These are phyloP conservation scores for Pholiota adiposa DNA, from an alignment of 1,284 basidiomycete genomes.

Conservation along the genomic window DNA sequence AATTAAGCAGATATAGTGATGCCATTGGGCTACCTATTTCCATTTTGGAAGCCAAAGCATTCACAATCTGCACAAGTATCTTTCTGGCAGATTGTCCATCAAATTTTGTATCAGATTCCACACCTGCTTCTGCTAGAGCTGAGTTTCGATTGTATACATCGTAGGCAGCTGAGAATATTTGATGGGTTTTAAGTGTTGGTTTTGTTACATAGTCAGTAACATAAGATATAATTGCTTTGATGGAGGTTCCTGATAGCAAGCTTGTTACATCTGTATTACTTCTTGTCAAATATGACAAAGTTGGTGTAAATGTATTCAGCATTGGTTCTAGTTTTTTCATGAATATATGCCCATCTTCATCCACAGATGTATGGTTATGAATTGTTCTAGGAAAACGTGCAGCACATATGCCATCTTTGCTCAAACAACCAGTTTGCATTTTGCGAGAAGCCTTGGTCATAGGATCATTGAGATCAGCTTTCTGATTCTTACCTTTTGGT, in stretches of 20 bases:
- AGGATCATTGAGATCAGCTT: not conserved
- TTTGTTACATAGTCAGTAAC: conserved; percentile 38
- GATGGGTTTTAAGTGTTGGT: conserved; percentile 33
- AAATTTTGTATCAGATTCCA: too few species aligned
- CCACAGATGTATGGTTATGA: conserved; percentile 13
- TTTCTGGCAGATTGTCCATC: conserved; percentile 27
- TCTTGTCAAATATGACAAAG: not conserved
- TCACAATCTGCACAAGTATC: conserved; percentile 35
- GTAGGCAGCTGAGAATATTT: conserved; percentile 33
- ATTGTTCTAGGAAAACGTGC: conserved; percentile 29
- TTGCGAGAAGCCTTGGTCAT: too few species aligned
- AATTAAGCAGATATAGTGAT: conserved; percentile 30
- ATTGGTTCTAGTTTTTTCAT: conserved; percentile 22
- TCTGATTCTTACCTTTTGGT: not conserved
- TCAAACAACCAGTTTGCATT: conserved; percentile 15
- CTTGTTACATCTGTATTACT: conserved; percentile 2
- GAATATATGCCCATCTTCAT: conserved; percentile 20
- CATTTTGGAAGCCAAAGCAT: conserved; percentile 29
- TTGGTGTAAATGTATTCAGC: conserved; percentile 19
- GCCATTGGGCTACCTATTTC: conserved; percentile 36
- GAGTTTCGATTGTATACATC: conserved; percentile 25
- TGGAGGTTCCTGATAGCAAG: conserved; percentile 28
- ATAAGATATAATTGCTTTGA: conserved; percentile 35
- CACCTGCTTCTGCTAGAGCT: conserved; percentile 20
- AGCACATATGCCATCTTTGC: conserved; percentile 18